A percentile compares a stretch with the other conserved stretches of the same genome.
Conservation (phyloP, 164 flowering plant species). For the Santalum album region DNA sequence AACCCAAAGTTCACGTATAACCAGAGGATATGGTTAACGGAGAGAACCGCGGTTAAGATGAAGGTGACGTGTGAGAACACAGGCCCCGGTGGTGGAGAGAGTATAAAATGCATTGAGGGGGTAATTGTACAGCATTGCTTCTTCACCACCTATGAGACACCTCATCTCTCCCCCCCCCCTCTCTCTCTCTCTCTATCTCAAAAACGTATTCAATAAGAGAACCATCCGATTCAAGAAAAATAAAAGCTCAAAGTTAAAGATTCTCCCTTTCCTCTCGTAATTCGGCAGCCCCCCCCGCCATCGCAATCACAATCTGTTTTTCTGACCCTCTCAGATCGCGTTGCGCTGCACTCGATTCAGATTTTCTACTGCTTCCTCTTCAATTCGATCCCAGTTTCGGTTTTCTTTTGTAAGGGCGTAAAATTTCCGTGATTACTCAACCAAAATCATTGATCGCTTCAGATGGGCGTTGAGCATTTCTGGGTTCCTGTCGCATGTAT, state of each 20-base stretch:
- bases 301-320: neutral
- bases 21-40: no score
- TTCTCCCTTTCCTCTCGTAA: conserved; percentile 8
- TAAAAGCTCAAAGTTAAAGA: neutral
- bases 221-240: conserved; percentile 11
- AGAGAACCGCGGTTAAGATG: no score
- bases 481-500: conserved; percentile 24
- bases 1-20: no score
- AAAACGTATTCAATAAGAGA: no score
- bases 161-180: no score
- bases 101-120: no score
- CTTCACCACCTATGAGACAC: no score
- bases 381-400: conserved; percentile 13
- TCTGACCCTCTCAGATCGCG: neutral
- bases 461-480: conserved; percentile 27
- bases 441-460: conserved; percentile 18
- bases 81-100: no score
- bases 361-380: conserved; percentile 15
- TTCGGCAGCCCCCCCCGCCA: neutral
- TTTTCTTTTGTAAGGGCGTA: conserved; percentile 3
- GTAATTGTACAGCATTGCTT: no score
- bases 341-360: conserved; percentile 9
- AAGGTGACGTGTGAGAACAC: no score
- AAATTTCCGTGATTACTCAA: conserved; percentile 4
- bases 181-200: no score